Percentiles rank a stretch among this genome's conserved stretches.
These are phyloP conservation scores for Apiotrichum akiyoshidainum DNA, from an alignment of 1,284 basidiomycete species.

Conservation along the genomic window DNA sequence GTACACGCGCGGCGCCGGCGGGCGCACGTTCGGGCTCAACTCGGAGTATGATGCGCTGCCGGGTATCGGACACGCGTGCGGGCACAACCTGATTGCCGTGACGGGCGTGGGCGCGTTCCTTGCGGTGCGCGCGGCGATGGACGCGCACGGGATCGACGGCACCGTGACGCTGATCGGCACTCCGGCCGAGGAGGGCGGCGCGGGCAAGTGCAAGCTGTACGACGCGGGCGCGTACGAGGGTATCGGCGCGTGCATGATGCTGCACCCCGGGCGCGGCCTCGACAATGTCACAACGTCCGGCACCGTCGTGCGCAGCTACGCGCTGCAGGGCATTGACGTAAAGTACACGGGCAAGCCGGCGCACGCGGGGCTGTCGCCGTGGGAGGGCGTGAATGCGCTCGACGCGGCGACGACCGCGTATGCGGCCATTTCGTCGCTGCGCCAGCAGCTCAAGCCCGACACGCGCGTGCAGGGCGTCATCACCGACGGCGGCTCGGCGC, in stretches of 20 bases:
- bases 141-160: conserved; percentile 64
- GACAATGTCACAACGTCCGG: conserved; percentile 3
- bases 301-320: conserved; percentile 25
- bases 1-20: conserved; percentile 58
- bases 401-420: conserved; percentile 80
- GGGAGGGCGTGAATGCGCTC: conserved; percentile 75
- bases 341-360: conserved; percentile 56
- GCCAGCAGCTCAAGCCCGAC: conserved; percentile 58
- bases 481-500: conserved; percentile 59
- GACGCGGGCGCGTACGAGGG: conserved; percentile 55
- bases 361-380: conserved; percentile 59
- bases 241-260: conserved; percentile 25
- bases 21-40: conserved; percentile 64
- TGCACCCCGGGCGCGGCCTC: conserved; percentile 13
- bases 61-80: conserved; percentile 72
- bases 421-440: conserved; percentile 65
- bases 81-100: conserved; percentile 81
- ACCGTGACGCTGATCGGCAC: conserved; percentile 77
- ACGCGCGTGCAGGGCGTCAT: conserved; percentile 61
- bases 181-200: conserved; percentile 77
- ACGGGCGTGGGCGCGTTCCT: conserved; percentile 73
- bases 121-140: conserved; percentile 65
- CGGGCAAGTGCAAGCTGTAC: conserved; percentile 72
- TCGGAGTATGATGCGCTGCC: conserved; percentile 56
- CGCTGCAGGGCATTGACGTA: conserved; percentile 24